Percentiles rank a stretch among this genome's conserved stretches.
These are phyloP conservation scores for Lecanosticta acicola DNA, from an alignment of 2,329 filamentous ascomycete genomes.

Conservation along the genomic window DNA sequence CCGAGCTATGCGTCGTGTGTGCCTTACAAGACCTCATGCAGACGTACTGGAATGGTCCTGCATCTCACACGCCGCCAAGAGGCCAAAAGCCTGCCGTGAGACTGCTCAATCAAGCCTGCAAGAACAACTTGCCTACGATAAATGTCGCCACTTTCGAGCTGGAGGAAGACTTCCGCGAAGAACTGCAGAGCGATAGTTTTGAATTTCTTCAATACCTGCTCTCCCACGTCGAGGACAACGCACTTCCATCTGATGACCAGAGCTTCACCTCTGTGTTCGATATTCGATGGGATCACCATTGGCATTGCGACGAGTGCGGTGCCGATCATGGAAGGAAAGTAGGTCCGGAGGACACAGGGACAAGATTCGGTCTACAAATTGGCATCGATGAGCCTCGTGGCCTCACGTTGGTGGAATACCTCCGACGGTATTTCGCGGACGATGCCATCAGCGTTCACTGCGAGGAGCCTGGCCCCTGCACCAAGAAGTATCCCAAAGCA, in stretches of 20 bases:
- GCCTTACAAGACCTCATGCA: constrained; percentile 7
- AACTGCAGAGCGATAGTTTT: constrained; percentile 4
- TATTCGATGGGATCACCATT: neutral
- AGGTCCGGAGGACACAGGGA: neutral
- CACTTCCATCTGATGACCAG: neutral
- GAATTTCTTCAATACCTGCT: constrained; percentile 10
- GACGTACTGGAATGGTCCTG: neutral
- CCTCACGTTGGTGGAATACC: neutral
- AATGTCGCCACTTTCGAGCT: neutral
- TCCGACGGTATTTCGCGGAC: neutral
- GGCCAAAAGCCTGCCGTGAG: neutral
- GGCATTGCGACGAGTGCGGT: constrained; percentile 8
- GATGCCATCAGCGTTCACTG: neutral
- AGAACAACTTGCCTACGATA: neutral
- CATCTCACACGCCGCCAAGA: neutral
- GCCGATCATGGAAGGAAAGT: no score
- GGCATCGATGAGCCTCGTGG: neutral
- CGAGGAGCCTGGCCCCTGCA: neutral
- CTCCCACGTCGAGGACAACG: neutral
- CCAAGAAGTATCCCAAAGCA: neutral
- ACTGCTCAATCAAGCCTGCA: neutral
- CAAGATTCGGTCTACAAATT: neutral
- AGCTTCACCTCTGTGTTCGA: constrained; percentile 7
- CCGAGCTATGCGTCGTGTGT: constrained; percentile 6
- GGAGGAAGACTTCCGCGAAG: neutral